Conservation (phyloP, 345 rosid species). For the Populus simonii region DNA sequence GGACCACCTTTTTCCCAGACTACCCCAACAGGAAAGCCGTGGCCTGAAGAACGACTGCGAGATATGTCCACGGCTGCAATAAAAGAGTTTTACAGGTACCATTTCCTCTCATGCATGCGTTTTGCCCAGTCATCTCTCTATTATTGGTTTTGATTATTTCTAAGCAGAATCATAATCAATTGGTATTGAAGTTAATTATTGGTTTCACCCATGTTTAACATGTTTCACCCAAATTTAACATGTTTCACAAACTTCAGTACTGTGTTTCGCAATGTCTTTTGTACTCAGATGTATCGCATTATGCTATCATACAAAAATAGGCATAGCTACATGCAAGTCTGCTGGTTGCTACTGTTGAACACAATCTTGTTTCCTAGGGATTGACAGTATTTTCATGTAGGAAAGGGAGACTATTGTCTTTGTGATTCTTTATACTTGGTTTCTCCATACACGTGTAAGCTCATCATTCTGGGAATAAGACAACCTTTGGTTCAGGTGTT, state of each 20-base stretch:
- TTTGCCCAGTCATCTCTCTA: neutral
- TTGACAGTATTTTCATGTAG: neutral
- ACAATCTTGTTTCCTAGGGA: neutral
- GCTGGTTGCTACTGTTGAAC: neutral
- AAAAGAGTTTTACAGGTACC: conserved; percentile 91
- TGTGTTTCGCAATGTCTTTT: neutral
- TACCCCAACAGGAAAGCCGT: conserved; percentile 45
- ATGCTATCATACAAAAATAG: neutral
- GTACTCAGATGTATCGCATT: neutral
- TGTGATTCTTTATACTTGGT: neutral
- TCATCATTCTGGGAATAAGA: neutral
- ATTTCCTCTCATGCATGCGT: neutral
- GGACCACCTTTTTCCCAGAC: conserved; percentile 36
- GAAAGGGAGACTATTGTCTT: neutral
- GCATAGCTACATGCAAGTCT: neutral
- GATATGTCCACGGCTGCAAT: conserved; percentile 71
- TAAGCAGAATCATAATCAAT: neutral
- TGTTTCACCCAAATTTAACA: neutral
- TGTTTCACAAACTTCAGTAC: neutral
- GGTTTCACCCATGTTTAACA: neutral
- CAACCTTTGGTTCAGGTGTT: neutral
- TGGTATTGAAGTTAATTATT: neutral
- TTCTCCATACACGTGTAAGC: neutral
- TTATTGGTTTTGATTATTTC: neutral
- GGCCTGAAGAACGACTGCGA: conserved; percentile 55